phyloP scores from a whole-genome alignment of 2,329 filamentous ascomycete genomes.

The Fusarium coffeatum region DNA sequence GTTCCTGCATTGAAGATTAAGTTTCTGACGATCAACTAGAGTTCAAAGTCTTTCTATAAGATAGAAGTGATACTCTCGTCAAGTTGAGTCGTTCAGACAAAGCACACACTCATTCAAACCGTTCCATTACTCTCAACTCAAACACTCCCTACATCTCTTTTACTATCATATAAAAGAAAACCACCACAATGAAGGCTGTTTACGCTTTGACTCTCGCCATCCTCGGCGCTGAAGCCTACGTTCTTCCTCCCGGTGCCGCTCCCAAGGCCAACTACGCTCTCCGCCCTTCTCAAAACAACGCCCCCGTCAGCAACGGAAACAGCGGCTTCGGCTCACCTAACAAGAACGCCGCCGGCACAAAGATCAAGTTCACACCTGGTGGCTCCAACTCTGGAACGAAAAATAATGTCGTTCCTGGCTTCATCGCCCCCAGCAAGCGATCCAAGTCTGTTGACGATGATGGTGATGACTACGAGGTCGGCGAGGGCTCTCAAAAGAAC shows the following conservation, averaged over 20 bases:
- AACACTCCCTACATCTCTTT: background rate
- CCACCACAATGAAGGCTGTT: conserved; percentile 8
- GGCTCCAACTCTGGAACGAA: background rate
- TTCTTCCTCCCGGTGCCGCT: background rate
- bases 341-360: conserved; percentile 1
- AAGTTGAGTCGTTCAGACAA: background rate
- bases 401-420: background rate
- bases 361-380: conserved; percentile 4
- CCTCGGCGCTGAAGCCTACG: conserved; percentile 9
- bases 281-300: background rate
- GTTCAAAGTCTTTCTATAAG: conserved; percentile 5
- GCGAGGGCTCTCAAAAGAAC: background rate
- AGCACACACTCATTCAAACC: background rate
- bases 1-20: conserved; percentile 12
- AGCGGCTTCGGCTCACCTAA: background rate
- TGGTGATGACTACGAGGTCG: background rate
- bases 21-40: background rate
- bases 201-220: conserved; percentile 12
- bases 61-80: background rate
- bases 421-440: background rate
- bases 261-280: conserved; percentile 21
- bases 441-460: background rate
- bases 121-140: background rate
- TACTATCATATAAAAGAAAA: background rate
- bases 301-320: background rate